These are phyloP conservation scores for Adansonia madagascariensis DNA, from an alignment of 441 rosid genomes.

Conservation along the genomic window DNA sequence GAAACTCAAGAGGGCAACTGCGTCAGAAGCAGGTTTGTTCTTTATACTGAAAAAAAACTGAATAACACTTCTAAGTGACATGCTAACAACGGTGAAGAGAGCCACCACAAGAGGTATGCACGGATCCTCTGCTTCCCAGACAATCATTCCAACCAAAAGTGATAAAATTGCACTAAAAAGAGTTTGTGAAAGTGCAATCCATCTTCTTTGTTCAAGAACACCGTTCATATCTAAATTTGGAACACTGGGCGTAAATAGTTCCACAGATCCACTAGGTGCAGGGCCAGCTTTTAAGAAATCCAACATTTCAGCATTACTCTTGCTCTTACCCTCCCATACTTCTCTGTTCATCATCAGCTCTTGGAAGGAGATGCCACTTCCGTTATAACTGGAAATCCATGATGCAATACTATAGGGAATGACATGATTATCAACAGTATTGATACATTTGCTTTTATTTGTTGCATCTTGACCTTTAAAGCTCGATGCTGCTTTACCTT, in stretches of 20 bases:
- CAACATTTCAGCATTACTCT: slow-evolving; percentile 31
- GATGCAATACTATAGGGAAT: slow-evolving; percentile 26
- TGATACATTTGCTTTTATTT: slow-evolving; percentile 25
- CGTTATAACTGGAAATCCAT: slow-evolving; percentile 31
- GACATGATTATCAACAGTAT: slow-evolving; percentile 31
- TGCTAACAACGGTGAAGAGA: slow-evolving; percentile 70
- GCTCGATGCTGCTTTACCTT: slow-evolving; percentile 37
- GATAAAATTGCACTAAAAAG: slow-evolving; percentile 66
- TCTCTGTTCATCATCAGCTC: slow-evolving; percentile 34
- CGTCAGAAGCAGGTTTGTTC: slow-evolving; percentile 76
- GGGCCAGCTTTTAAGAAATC: slow-evolving; percentile 20
- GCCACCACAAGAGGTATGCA: slow-evolving; percentile 80
- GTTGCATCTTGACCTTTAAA: slow-evolving; percentile 32
- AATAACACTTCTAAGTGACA: slow-evolving; percentile 72
- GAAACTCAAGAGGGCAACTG: slow-evolving; percentile 74
- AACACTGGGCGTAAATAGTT: slow-evolving; percentile 33
- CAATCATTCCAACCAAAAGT: slow-evolving; percentile 61
- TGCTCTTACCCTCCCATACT: slow-evolving; percentile 29
- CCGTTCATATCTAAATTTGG: slow-evolving; percentile 35
- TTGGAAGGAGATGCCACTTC: slow-evolving; percentile 25
- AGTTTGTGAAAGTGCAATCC: slow-evolving; percentile 56
- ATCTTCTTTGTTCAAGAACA: slow-evolving; percentile 42
- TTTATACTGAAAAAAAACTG: slow-evolving; percentile 63
- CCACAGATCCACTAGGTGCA: slow-evolving; percentile 24
- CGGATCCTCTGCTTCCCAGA: slow-evolving; percentile 67